Evolutionary conservation across 768 basidiomycete species (phyloP).

Genomic region (Dioszegia aurantiaca): DNA sequence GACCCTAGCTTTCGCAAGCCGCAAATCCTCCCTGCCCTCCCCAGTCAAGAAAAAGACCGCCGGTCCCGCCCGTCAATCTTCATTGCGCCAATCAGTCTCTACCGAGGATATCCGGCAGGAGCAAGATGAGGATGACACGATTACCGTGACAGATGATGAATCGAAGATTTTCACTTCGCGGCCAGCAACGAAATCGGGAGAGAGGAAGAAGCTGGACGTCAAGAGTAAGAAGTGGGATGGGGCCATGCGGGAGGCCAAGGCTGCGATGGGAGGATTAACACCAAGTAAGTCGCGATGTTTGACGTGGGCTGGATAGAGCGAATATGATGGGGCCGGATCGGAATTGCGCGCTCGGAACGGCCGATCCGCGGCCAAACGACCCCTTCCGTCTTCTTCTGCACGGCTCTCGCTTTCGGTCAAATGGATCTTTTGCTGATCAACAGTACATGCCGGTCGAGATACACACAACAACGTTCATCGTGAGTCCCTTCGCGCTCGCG

Average conservation of each 20-base stretch:
- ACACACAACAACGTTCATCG: constrained; percentile 47
- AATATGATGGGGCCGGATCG: neutral
- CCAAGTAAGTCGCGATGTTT: constrained; percentile 61
- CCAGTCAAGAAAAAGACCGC: constrained; percentile 17
- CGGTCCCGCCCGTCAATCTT: constrained; percentile 7
- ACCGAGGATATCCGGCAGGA: constrained; percentile 9
- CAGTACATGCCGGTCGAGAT: constrained; percentile 47
- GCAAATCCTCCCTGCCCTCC: constrained; percentile 19
- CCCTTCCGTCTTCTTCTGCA: no score
- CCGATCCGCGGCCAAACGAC: no score
- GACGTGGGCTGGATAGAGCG: neutral
- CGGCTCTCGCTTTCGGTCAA: no score
- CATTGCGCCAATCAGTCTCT: constrained; percentile 8
- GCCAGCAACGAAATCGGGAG: constrained; percentile 11
- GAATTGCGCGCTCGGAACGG: no score
- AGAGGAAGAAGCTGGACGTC: constrained; percentile 48
- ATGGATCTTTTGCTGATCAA: neutral
- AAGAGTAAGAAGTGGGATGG: constrained; percentile 60
- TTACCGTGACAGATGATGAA: constrained; percentile 9
- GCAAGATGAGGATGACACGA: constrained; percentile 6
- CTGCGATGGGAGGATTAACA: constrained; percentile 60
- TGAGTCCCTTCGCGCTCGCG: constrained; percentile 21
- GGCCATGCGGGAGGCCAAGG: constrained; percentile 57
- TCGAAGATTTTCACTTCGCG: constrained; percentile 6
- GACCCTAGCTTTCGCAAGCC: constrained; percentile 31